These are phyloP conservation scores for Microsporum canis DNA, from an alignment of 2,329 filamentous ascomycete genomes.

Conservation along the genomic window DNA sequence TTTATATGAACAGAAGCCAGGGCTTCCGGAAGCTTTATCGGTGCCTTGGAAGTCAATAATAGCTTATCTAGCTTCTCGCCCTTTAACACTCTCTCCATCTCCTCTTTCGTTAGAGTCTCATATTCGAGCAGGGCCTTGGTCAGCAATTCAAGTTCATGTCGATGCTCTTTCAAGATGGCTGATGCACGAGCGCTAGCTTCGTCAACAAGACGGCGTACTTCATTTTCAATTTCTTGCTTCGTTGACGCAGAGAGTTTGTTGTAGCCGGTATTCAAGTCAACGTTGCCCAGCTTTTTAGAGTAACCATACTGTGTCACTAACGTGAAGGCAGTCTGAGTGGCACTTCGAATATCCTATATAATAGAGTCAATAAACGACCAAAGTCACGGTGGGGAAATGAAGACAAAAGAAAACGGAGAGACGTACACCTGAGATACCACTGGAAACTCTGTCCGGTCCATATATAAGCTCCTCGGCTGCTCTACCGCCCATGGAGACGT, in stretches of 20 bases:
- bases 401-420: constrained; percentile 22
- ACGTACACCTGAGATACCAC: constrained; percentile 64
- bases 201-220: constrained; percentile 75
- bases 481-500: constrained; percentile 73
- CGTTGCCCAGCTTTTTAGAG: constrained; percentile 75
- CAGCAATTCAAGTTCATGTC: constrained; percentile 75
- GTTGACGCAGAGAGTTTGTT: constrained; percentile 73
- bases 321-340: constrained; percentile 69
- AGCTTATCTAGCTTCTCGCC: constrained; percentile 72
- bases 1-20: constrained; percentile 19
- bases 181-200: constrained; percentile 66
- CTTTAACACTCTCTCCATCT: constrained; percentile 80
- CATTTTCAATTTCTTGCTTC: constrained; percentile 71
- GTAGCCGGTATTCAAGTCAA: constrained; percentile 76
- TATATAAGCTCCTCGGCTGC: constrained; percentile 84
- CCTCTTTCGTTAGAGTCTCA: constrained; percentile 77
- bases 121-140: constrained; percentile 87
- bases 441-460: constrained; percentile 81
- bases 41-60: constrained; percentile 37
- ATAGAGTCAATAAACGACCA: constrained; percentile 32
- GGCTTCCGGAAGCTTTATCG: constrained; percentile 56
- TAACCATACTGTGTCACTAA: constrained; percentile 89
- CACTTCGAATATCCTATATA: constrained; percentile 57
- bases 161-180: constrained; percentile 59
- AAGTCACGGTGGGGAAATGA: not conserved